Evolutionary conservation across 805 yeast species (phyloP).

Genomic region (Wickerhamiella azyma): DNA sequence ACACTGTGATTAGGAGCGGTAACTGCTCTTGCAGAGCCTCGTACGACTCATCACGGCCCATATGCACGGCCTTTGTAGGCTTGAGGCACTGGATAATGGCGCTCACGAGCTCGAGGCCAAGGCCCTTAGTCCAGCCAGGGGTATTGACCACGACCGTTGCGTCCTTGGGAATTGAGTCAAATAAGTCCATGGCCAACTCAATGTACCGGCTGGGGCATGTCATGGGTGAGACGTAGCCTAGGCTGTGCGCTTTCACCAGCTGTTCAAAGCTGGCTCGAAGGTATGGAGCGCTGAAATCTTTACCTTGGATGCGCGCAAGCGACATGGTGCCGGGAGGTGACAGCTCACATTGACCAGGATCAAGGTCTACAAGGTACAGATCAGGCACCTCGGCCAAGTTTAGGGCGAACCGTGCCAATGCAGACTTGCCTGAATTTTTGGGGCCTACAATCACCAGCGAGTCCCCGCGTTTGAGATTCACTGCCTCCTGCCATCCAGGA

Average conservation of each 20-base stretch:
- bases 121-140: conserved; percentile 88
- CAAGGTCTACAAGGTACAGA: conserved; percentile 53
- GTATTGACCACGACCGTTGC: conserved; percentile 50
- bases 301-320: conserved; percentile 26
- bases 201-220: conserved; percentile 48
- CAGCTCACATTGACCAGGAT: conserved; percentile 81
- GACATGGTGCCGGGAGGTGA: conserved; percentile 62
- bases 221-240: conserved; percentile 60
- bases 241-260: conserved; percentile 26
- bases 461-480: not conserved
- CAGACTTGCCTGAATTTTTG: conserved; percentile 75
- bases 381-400: conserved; percentile 16
- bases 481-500: not conserved
- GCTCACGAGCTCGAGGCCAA: conserved; percentile 54
- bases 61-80: conserved; percentile 45
- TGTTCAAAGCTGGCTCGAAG: conserved; percentile 21
- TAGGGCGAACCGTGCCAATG: conserved; percentile 39
- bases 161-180: conserved; percentile 22
- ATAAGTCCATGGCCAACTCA: conserved; percentile 30
- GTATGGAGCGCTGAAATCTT: conserved; percentile 29
- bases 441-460: conserved; percentile 40
- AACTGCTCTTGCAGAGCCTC: conserved; percentile 16
- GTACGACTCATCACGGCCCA: conserved; percentile 32
- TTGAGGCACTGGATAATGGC: conserved; percentile 29
- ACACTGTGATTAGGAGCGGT: not conserved